Percentiles rank a stretch among this genome's conserved stretches.
phyloP scores from a whole-genome alignment of 2,329 filamentous ascomycete genomes.

The Stemphylium lycopersici region DNA sequence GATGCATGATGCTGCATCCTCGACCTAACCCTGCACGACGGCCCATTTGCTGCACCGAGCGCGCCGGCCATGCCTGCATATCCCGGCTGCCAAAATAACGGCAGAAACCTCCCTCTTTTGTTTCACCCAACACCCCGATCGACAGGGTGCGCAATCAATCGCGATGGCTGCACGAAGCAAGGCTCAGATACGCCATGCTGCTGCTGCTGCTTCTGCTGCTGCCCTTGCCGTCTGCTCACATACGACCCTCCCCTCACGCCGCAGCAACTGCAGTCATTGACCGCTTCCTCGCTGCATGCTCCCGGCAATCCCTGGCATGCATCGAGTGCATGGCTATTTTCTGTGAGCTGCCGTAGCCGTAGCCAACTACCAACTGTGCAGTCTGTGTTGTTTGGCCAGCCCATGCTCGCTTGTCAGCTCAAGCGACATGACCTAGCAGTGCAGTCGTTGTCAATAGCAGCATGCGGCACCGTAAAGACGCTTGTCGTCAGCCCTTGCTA shows the following conservation, averaged over 20 bases:
- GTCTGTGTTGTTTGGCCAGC: slow-evolving; percentile 1
- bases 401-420: slow-evolving; percentile 18
- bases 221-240: background rate
- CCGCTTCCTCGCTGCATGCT: slow-evolving; percentile 13
- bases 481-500: slow-evolving; percentile 8
- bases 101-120: background rate
- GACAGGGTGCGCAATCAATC: no score
- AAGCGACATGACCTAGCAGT: slow-evolving; percentile 4
- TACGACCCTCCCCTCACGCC: background rate
- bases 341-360: background rate
- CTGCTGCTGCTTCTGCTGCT: background rate
- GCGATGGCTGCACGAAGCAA: background rate
- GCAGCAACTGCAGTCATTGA: slow-evolving; percentile 3
- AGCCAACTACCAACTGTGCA: background rate
- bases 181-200: background rate
- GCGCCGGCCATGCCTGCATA: slow-evolving; percentile 10
- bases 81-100: slow-evolving; percentile 4
- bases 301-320: slow-evolving; percentile 6
- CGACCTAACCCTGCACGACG: background rate
- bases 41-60: slow-evolving; percentile 11
- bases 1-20: slow-evolving; percentile 7
- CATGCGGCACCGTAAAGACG: slow-evolving; percentile 1
- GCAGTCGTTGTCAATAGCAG: background rate
- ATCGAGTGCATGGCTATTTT: slow-evolving; percentile 4
- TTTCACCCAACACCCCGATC: slow-evolving; percentile 5